Evolutionary conservation across 1,284 basidiomycete species (phyloP).

Genomic region (Leccinum pachyderme): DNA sequence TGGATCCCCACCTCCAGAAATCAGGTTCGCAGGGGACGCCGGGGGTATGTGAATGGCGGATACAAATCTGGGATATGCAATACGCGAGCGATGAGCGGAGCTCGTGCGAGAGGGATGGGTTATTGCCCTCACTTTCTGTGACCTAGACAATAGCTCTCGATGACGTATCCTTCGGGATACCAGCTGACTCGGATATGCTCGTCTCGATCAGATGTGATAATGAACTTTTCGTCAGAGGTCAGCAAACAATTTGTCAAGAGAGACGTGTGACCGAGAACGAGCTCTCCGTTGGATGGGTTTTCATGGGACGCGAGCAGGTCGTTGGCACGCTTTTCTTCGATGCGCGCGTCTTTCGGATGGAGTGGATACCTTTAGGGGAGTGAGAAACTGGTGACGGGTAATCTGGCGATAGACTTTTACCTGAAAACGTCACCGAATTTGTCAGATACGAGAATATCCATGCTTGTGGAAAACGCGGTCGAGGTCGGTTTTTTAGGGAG

Average conservation of each 20-base stretch:
- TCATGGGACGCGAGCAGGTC: constrained; percentile 59
- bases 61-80: constrained; percentile 60
- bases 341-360: constrained; percentile 22
- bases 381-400: not conserved
- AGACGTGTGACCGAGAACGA: constrained; percentile 85
- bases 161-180: constrained; percentile 80
- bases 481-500: constrained; percentile 75
- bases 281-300: constrained; percentile 70
- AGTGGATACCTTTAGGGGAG: constrained; percentile 49
- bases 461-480: constrained; percentile 56
- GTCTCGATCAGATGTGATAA: constrained; percentile 88
- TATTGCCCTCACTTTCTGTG: constrained; percentile 65
- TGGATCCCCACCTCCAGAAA: constrained; percentile 88
- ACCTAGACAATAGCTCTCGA: constrained; percentile 84
- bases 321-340: constrained; percentile 28
- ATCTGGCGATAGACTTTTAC: constrained; percentile 32
- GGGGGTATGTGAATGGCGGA: constrained; percentile 73
- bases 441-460: constrained; percentile 70
- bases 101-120: not conserved
- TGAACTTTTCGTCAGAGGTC: constrained; percentile 62
- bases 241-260: constrained; percentile 74
- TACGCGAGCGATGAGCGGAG: constrained; percentile 3
- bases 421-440: constrained; percentile 87
- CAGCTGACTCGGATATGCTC: constrained; percentile 92
- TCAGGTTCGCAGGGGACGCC: constrained; percentile 48